Evolutionary conservation across 139 green algal species (phyloP).

Genomic region (Chlamydomonas schloesseri): DNA sequence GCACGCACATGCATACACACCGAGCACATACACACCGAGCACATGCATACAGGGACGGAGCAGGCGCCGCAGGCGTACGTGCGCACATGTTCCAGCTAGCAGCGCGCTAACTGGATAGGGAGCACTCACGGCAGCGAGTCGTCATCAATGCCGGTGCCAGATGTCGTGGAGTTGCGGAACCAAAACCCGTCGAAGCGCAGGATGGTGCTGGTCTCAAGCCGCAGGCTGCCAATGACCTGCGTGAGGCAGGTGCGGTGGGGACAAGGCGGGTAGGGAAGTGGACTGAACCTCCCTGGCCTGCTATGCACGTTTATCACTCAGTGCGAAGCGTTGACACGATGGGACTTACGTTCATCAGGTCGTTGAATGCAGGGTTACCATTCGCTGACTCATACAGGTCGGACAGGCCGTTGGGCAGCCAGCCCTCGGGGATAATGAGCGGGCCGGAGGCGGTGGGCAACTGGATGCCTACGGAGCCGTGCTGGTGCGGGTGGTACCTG

Average conservation of each 20-base stretch:
- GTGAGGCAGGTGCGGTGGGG: too few relatives aligned
- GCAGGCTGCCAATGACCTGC: background rate
- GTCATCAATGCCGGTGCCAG: background rate
- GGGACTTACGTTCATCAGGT: background rate
- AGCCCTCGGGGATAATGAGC: slow-evolving; percentile 7
- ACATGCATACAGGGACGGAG: background rate
- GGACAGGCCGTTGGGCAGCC: background rate
- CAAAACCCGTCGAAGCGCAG: slow-evolving; percentile 18
- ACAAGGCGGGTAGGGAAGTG: too few relatives aligned
- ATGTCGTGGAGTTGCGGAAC: background rate
- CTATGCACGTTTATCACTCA: too few relatives aligned
- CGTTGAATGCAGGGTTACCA: background rate
- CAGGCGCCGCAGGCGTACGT: too few relatives aligned
- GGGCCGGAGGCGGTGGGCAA: background rate
- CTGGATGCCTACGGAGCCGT: slow-evolving; percentile 32
- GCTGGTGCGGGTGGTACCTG: slow-evolving; percentile 36
- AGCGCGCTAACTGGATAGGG: too few relatives aligned
- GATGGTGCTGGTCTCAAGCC: slow-evolving; percentile 3
- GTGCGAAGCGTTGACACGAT: too few relatives aligned
- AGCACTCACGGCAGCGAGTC: slow-evolving; percentile 16
- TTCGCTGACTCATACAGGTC: background rate
- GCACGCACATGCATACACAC: too few relatives aligned
- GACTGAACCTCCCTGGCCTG: too few relatives aligned
- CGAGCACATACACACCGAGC: too few relatives aligned
- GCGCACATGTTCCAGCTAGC: too few relatives aligned